These are phyloP conservation scores for Picea sitchensis DNA, from an alignment of 75 land plant species.

Conservation along the genomic window DNA sequence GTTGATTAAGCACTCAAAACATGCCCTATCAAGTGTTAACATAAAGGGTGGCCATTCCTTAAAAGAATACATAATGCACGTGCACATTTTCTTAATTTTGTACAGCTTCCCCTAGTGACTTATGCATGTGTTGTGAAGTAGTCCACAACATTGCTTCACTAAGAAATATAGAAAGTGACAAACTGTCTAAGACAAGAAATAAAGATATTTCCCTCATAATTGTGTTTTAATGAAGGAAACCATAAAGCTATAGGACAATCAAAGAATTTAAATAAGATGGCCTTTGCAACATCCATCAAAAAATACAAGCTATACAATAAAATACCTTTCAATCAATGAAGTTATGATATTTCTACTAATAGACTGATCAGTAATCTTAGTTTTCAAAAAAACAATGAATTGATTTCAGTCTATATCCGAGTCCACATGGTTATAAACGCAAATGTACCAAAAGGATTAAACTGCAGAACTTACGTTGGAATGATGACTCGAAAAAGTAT, in stretches of 20 bases:
- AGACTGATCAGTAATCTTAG: not conserved
- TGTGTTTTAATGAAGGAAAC: not conserved
- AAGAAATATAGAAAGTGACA: not conserved
- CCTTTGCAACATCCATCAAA: not conserved
- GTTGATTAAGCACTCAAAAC: too few species aligned
- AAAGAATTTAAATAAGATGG: not conserved
- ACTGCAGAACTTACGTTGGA: constrained; percentile 49
- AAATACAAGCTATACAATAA: not conserved
- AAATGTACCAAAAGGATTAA: not conserved
- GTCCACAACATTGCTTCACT: not conserved
- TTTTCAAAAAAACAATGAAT: not conserved
- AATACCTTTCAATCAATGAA: not conserved
- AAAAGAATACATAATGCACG: not conserved
- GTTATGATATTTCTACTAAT: not conserved
- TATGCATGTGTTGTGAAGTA: not conserved
- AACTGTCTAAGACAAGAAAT: not conserved
- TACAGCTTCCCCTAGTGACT: not conserved
- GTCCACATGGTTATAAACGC: not conserved
- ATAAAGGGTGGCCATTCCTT: too few species aligned
- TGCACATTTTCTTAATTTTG: not conserved
- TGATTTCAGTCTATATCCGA: not conserved
- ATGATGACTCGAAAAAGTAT: constrained; percentile 80
- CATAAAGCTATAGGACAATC: not conserved
- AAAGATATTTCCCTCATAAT: not conserved
- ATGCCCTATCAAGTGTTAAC: too few species aligned